Conservation (phyloP, 441 rosid genomes). For the Daphne laureola region DNA sequence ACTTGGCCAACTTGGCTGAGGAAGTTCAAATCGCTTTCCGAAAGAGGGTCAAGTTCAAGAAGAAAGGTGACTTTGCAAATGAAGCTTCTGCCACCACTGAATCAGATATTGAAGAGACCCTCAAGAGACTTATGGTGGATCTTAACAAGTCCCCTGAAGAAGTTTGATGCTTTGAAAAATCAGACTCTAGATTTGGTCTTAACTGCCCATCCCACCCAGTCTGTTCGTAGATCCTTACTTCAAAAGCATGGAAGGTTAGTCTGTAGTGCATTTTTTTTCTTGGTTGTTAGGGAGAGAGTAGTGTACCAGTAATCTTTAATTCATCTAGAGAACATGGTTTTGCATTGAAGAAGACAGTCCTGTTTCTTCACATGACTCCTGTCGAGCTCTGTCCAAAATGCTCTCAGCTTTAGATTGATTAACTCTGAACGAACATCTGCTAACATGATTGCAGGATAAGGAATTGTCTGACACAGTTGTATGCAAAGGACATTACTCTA, state of each 20-base stretch:
- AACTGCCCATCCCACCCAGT: constrained; percentile 93
- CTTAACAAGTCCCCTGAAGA: constrained; percentile 76
- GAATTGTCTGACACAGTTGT: constrained; percentile 64
- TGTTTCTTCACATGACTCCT: too few species aligned
- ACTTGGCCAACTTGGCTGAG: constrained; percentile 81
- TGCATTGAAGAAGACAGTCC: too few species aligned
- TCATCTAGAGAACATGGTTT: too few species aligned
- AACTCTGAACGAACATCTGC: too few species aligned
- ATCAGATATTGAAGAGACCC: constrained; percentile 78
- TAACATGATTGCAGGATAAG: constrained; percentile 44
- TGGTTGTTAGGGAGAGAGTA: not conserved
- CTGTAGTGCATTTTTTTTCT: not conserved
- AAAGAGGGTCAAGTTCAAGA: constrained; percentile 63
- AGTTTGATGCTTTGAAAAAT: constrained; percentile 84
- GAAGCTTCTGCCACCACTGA: constrained; percentile 77
- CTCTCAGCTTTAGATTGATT: too few species aligned
- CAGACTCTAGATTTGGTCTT: constrained; percentile 88
- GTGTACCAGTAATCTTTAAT: not conserved
- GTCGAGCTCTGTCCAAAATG: not conserved
- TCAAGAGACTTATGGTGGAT: constrained; percentile 57
- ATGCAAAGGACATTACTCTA: constrained; percentile 83
- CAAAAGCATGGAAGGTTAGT: constrained; percentile 83
- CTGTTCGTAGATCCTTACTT: constrained; percentile 82
- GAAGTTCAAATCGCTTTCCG: constrained; percentile 85
- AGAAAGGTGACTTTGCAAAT: constrained; percentile 79